phyloP scores from a whole-genome alignment of 2,329 filamentous ascomycete species.

The Eurotiales sp. region DNA sequence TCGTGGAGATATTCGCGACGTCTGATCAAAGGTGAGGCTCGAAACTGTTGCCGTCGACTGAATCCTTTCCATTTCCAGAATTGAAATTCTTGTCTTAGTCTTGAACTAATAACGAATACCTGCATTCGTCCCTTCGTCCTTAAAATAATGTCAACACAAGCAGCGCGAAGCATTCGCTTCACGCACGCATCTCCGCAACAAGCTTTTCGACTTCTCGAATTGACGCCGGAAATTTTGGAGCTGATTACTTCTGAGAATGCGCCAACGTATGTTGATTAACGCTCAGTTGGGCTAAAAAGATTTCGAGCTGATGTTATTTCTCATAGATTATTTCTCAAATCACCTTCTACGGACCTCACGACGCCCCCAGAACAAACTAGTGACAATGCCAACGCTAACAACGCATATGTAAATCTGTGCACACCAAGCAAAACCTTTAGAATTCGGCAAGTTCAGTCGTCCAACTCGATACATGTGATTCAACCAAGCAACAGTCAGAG shows the following conservation, averaged over 20 bases:
- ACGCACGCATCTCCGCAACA: constrained; percentile 45
- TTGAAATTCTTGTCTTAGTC: too few species aligned
- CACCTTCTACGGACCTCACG: constrained; percentile 27
- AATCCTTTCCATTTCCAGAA: too few species aligned
- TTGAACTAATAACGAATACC: too few species aligned
- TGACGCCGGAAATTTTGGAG: constrained; percentile 55
- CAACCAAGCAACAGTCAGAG: constrained; percentile 37
- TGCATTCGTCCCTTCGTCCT: too few species aligned
- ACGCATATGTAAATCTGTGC: constrained; percentile 54
- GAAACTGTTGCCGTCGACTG: too few species aligned
- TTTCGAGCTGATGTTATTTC: neutral
- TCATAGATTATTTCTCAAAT: constrained; percentile 42
- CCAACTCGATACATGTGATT: constrained; percentile 59
- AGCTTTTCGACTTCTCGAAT: constrained; percentile 57
- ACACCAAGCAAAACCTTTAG: constrained; percentile 55
- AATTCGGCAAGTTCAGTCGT: constrained; percentile 62
- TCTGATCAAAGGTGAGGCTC: too few species aligned
- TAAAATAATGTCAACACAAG: constrained; percentile 44
- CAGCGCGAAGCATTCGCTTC: constrained; percentile 34
- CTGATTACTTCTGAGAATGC: constrained; percentile 48
- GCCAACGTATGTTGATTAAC: constrained; percentile 28
- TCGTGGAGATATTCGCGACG: too few species aligned
- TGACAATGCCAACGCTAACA: constrained; percentile 14
- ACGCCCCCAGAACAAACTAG: constrained; percentile 25
- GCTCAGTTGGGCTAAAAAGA: neutral